A percentile compares a stretch with the other conserved stretches of the same genome.
phyloP scores from a whole-genome alignment of 257 asterid species.

The Fraxinus excelsior region DNA sequence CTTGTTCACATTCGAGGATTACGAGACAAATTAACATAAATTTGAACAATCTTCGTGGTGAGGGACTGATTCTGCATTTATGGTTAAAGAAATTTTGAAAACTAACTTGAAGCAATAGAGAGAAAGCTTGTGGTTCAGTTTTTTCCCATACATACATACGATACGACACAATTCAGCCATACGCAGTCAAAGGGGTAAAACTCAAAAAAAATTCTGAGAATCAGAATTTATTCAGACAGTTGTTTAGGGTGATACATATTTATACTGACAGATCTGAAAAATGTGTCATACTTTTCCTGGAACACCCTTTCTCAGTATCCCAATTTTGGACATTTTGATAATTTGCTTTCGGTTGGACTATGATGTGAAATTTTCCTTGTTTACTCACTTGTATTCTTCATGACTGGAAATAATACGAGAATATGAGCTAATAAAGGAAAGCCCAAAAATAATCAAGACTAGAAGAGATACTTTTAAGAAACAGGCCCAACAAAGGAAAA shows the following conservation, averaged over 20 bases:
- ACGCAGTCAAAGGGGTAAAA: conserved; percentile 19
- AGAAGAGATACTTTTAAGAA: not conserved
- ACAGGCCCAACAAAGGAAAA: not conserved
- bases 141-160: not conserved
- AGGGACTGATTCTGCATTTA: not conserved
- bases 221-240: conserved; percentile 30
- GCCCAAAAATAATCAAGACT: not conserved
- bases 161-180: conserved; percentile 16
- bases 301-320: conserved; percentile 27
- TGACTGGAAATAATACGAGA: no score
- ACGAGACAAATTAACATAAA: not conserved
- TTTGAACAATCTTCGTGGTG: not conserved
- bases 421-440: no score
- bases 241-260: not conserved
- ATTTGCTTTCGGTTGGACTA: not conserved
- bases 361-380: not conserved
- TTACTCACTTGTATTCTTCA: not conserved
- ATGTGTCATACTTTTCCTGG: conserved; percentile 32
- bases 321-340: conserved; percentile 22
- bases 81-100: not conserved
- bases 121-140: not conserved
- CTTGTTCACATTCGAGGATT: not conserved
- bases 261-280: conserved; percentile 52
- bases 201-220: not conserved
- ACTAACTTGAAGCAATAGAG: not conserved